These are phyloP conservation scores for Naganishia sp. DNA, from an alignment of 1,284 basidiomycete genomes.

Conservation along the genomic window DNA sequence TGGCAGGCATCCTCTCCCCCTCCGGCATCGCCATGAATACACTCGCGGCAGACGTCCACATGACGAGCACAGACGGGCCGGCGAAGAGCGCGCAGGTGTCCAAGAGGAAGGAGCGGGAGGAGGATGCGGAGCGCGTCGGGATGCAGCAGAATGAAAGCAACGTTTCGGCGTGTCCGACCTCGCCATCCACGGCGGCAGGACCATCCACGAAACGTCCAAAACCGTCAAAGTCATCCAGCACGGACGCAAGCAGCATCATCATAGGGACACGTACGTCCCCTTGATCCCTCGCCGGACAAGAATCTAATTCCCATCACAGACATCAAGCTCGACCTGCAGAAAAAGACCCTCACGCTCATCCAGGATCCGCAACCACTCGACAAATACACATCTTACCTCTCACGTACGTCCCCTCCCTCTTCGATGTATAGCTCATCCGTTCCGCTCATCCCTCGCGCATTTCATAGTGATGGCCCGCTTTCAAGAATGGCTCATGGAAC, in stretches of 20 bases:
- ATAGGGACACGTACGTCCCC: constrained; percentile 7
- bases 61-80: background rate
- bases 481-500: constrained; percentile 30
- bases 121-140: background rate
- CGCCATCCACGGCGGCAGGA: background rate
- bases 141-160: background rate
- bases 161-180: background rate
- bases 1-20: constrained; percentile 8
- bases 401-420: constrained; percentile 10
- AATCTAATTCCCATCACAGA: background rate
- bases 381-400: constrained; percentile 32
- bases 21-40: constrained; percentile 1
- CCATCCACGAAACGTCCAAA: constrained; percentile 10
- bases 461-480: constrained; percentile 32
- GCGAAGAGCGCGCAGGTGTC: constrained; percentile 2
- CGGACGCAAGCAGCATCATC: constrained; percentile 4
- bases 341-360: constrained; percentile 22
- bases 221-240: background rate
- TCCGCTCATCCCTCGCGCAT: no score
- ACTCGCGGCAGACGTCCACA: background rate
- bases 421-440: no score
- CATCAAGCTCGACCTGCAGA: constrained; percentile 26
- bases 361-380: constrained; percentile 24
- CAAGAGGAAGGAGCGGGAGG: constrained; percentile 15
- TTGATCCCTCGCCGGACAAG: background rate